phyloP scores from a whole-genome alignment of 495 filamentous ascomycete species.

The Podospora fimiseda region DNA sequence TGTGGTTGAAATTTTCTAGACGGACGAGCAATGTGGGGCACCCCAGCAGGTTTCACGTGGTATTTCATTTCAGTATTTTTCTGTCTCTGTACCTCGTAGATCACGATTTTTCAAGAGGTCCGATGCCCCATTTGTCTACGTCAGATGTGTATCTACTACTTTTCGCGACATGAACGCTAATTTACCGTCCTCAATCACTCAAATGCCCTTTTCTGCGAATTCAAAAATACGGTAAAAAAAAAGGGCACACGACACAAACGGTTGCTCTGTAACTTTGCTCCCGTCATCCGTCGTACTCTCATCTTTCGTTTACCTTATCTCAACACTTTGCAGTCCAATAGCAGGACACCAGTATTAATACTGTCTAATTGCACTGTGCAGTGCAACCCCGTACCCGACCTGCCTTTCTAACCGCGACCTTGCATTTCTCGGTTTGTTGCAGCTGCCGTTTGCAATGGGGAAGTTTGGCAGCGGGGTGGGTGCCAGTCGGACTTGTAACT shows the following conservation, averaged over 20 bases:
- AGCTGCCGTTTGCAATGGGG: background rate
- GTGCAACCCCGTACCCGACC: background rate
- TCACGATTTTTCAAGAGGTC: no score
- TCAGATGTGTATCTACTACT: no score
- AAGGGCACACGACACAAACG: background rate
- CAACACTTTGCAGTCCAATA: background rate
- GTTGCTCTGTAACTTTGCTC: background rate
- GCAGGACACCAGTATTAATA: background rate
- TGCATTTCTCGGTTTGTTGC: background rate
- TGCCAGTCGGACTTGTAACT: background rate
- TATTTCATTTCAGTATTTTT: no score
- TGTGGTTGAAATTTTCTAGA: slow-evolving; percentile 30
- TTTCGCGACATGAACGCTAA: no score
- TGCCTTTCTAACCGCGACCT: background rate
- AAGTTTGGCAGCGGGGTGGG: no score
- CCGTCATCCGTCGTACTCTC: background rate
- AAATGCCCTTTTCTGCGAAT: no score
- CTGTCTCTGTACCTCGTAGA: no score
- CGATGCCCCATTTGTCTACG: no score
- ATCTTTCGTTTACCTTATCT: background rate
- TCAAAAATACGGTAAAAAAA: no score
- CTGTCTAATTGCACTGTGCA: background rate
- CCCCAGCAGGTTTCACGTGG: slow-evolving; percentile 22
- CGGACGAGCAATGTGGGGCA: slow-evolving; percentile 23
- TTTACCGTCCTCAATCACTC: no score